Evolutionary conservation across 2,329 filamentous ascomycete genomes (phyloP), one percentile per base, ranked within the genome.

Genomic region (Xylaria sp.): DNA sequence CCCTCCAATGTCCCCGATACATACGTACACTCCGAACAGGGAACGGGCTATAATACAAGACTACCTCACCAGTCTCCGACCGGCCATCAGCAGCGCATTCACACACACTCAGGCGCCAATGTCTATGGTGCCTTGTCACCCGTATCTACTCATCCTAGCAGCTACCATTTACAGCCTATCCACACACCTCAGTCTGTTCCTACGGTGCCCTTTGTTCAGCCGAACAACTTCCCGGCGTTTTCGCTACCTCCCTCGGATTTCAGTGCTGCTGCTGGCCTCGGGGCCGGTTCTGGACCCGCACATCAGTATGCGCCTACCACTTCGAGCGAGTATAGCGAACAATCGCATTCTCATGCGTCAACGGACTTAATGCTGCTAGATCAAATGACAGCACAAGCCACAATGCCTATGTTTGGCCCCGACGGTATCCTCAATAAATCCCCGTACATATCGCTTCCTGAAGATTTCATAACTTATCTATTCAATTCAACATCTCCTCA

Each of bases 391-490:
- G 85, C 86, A 76, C 84, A 85, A 17, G 90, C 89, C 65, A 89
- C 92, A 4, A 92, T 97, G 74, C 93, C 95, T 0, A 91, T 98
- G 30, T 98, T 98, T 79, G 93, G 93, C 17, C 90, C 88, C 30
- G 93, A 97, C 74, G 91, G 89, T 19, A 90, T 93, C 68, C 75
- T 88, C 48, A 94, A 92, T 73, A 92, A 95, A 65, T 97, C 94
- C 2, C 94, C 95, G 0, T 95, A 95, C 77, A 85, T 86, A 3
- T 90, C 92, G 8, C 92, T 97, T 82, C 91, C 93, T 0, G 93
- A 97, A 76, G 93, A 97, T 76, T 96, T 96, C 75, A 90, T 94
- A 71, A 90, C 91, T 4, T 97, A 92, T 84, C 80, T 97, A 30
- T 97, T 97, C 80, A 94, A 92, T 76, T 90, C 89, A 42, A 86